Evolutionary conservation across 257 asterid species (phyloP), one percentile per base, ranked within the genome.

Genomic region (Solanum ossicruentum): DNA sequence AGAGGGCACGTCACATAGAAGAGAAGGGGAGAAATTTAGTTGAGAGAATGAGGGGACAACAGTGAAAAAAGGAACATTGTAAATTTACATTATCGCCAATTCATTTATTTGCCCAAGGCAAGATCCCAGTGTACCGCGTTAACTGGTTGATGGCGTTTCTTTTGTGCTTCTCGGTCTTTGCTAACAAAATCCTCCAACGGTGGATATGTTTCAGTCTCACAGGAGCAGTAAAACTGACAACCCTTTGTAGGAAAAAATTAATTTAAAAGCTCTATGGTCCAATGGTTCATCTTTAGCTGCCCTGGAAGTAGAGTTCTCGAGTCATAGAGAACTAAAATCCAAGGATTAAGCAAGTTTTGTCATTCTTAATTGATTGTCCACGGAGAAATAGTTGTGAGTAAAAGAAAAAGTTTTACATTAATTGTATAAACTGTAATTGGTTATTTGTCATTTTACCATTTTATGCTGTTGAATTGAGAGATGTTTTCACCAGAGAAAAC

Each of bases 1-100:
- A 93, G 45, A 96, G 91, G 91, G 89, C 97, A 92, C 95, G 95
- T 23, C 87, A 91, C 89, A 85, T 95, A 54, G 99, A 95, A 87
- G 99, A 96, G 89, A 93, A 85, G 86, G 93, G 99, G 81, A 91
- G 95, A 85, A 87, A 87, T 87, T 89, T 96, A 66, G 97, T 95
- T 36, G 98, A 96, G 88, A 92, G 89, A 90, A 95, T 96, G 92
- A 95, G 89, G 89, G 96, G 92, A 81, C 93, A 94, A 28, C 88
- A 87, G 87, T 86, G 78, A 82, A 16, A 78, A 5, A 52, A 15
- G 65, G 47, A 51, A 26, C 20, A 16, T 52, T 78, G 65, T 56
- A 71, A 32, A 54, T 43, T 70, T 36, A 36, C 32, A 36, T 58
- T 5, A 70, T 84, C 52, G 5, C 32, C 67, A 36, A 41, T n/a